Evolutionary conservation across 2,329 filamentous ascomycete species (phyloP).

Genomic region (Hypoxylon sp.): DNA sequence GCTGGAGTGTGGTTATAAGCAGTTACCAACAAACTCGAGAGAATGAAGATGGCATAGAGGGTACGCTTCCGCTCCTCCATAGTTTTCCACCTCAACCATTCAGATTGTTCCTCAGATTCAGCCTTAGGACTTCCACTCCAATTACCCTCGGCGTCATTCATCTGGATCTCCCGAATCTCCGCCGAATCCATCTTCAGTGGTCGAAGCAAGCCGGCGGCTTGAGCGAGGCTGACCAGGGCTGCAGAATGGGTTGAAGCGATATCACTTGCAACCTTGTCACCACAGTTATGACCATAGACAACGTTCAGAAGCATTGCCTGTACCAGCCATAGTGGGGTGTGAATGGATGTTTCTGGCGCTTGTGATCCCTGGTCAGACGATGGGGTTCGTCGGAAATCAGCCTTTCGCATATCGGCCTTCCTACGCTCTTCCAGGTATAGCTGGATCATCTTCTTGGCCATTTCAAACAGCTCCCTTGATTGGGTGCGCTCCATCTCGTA

Average conservation of each 20-base stretch:
- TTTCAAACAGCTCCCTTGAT: slow-evolving; percentile 89
- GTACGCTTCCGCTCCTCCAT: slow-evolving; percentile 93
- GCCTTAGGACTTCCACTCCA: slow-evolving; percentile 60
- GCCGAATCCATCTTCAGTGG: slow-evolving; percentile 61
- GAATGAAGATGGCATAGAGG: slow-evolving; percentile 88
- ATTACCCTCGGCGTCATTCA: slow-evolving; percentile 65
- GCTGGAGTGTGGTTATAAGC: slow-evolving; percentile 94
- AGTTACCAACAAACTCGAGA: slow-evolving; percentile 91
- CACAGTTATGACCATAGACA: slow-evolving; percentile 94
- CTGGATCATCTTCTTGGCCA: slow-evolving; percentile 95
- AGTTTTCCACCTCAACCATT: slow-evolving; percentile 91
- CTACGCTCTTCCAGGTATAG: slow-evolving; percentile 91
- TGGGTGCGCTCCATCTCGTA: slow-evolving; percentile 87
- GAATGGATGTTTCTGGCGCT: slow-evolving; percentile 70
- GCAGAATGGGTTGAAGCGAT: slow-evolving; percentile 94
- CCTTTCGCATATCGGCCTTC: slow-evolving; percentile 82
- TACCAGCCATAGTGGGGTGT: slow-evolving; percentile 93
- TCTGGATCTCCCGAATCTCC: slow-evolving; percentile 68
- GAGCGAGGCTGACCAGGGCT: slow-evolving; percentile 88
- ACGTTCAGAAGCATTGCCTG: slow-evolving; percentile 98
- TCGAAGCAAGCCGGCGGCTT: slow-evolving; percentile 80
- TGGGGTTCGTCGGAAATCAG: slow-evolving; percentile 67
- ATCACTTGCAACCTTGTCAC: slow-evolving; percentile 89
- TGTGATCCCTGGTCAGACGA: slow-evolving; percentile 62
- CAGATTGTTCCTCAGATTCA: slow-evolving; percentile 71